Evolutionary conservation across 352 stramenopile species (phyloP).

Genomic region (Phytophthora parvispora): DNA sequence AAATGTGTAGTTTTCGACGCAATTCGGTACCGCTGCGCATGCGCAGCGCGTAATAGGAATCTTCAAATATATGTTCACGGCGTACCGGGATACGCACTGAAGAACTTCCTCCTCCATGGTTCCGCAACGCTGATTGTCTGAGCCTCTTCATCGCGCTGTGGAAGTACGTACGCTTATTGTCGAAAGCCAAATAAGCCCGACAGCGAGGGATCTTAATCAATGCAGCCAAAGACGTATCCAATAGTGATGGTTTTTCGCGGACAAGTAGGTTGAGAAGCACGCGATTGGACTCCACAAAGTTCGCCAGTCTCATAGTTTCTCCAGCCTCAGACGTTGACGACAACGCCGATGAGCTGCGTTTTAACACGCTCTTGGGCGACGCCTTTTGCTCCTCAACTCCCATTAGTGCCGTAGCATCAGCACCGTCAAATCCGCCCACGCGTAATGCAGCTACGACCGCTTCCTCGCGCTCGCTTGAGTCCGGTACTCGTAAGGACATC

Average conservation of each 20-base stretch:
- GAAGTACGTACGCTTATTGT: conserved; percentile 99
- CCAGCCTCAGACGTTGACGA: conserved; percentile 59
- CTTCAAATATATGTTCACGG: conserved; percentile 98
- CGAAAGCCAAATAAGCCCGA: conserved; percentile 98
- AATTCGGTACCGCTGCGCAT: conserved; percentile 98
- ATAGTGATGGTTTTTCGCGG: conserved; percentile 95
- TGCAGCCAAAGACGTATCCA: conserved; percentile 96
- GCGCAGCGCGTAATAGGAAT: conserved; percentile 98
- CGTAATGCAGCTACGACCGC: conserved; percentile 80
- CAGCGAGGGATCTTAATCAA: conserved; percentile 98
- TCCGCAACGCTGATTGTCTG: conserved; percentile 81
- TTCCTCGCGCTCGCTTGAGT: conserved; percentile 83
- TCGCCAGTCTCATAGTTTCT: conserved; percentile 81
- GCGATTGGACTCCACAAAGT: conserved; percentile 97
- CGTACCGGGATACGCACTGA: conserved; percentile 92
- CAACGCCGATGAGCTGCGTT: conserved; percentile 47
- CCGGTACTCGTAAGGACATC: conserved; percentile 79
- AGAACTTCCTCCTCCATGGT: conserved; percentile 93
- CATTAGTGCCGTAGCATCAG: conserved; percentile 38
- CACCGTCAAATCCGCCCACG: conserved; percentile 64
- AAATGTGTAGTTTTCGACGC: conserved; percentile 97
- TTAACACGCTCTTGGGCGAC: conserved; percentile 34
- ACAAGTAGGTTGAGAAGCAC: conserved; percentile 98
- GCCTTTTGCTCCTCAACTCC: conserved; percentile 39
- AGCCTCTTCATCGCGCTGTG: conserved; percentile 95